A percentile compares a stretch with the other conserved stretches of the same genome.
These are phyloP conservation scores for Phytophthora crassamura DNA, from an alignment of 352 stramenopile species.

Conservation along the genomic window DNA sequence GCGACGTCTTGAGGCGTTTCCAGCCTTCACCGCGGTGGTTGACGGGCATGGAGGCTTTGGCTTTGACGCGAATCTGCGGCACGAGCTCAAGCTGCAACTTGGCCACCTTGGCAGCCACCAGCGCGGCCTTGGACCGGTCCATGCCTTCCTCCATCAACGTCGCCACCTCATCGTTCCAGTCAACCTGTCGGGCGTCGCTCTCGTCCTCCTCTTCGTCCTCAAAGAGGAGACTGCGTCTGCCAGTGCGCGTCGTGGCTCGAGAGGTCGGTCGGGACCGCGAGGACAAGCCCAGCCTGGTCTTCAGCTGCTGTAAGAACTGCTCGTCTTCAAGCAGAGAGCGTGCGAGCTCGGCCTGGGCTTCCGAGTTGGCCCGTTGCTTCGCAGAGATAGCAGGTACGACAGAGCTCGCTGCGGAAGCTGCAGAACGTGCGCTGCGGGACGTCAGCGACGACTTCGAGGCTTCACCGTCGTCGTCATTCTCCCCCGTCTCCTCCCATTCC, in stretches of 20 bases:
- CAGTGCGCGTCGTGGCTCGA: slow-evolving; percentile 18
- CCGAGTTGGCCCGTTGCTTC: slow-evolving; percentile 36
- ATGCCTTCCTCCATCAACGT: slow-evolving; percentile 57
- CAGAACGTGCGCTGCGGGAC: slow-evolving; percentile 18
- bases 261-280: slow-evolving; percentile 28
- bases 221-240: slow-evolving; percentile 16
- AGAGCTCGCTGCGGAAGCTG: slow-evolving; percentile 8
- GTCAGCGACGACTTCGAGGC: slow-evolving; percentile 11
- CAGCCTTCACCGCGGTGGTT: slow-evolving; percentile 63
- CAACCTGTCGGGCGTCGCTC: slow-evolving; percentile 30
- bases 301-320: slow-evolving; percentile 63
- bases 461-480: slow-evolving; percentile 23
- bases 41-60: slow-evolving; percentile 7
- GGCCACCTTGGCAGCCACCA: slow-evolving; percentile 67
- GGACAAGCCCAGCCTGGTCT: slow-evolving; percentile 64
- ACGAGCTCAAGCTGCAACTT: slow-evolving; percentile 56
- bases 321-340: slow-evolving; percentile 60
- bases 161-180: slow-evolving; percentile 50
- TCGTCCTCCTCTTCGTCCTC: slow-evolving; percentile 24
- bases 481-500: slow-evolving; percentile 36
- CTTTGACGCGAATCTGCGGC: neutral
- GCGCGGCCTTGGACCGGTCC: slow-evolving; percentile 52
- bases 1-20: slow-evolving; percentile 72
- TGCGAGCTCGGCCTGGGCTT: slow-evolving; percentile 40
- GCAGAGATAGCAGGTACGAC: slow-evolving; percentile 15